Percentiles rank a stretch among this genome's conserved stretches.
These are phyloP conservation scores for Agroathelia rolfsii DNA, from an alignment of 1,284 basidiomycete genomes.

Conservation along the genomic window DNA sequence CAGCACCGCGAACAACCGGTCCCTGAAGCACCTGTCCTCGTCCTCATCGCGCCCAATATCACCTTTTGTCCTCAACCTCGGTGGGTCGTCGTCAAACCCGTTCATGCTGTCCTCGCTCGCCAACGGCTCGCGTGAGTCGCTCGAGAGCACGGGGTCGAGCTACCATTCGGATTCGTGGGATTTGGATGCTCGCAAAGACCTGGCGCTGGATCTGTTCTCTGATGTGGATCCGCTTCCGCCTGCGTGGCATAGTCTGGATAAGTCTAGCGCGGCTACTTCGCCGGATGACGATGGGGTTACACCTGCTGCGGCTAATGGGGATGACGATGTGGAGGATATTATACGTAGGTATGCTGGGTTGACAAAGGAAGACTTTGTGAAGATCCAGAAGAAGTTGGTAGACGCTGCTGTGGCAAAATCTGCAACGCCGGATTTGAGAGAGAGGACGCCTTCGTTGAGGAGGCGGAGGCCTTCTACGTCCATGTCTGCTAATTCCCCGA, in stretches of 20 bases:
- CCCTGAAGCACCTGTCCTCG: no score
- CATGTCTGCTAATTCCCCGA: constrained; percentile 60
- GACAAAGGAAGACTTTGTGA: constrained; percentile 54
- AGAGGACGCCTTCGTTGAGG: constrained; percentile 49
- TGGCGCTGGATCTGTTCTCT: constrained; percentile 39
- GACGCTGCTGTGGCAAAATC: constrained; percentile 46
- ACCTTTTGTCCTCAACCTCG: no score
- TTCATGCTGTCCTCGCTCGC: constrained; percentile 55
- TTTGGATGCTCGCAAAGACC: constrained; percentile 42
- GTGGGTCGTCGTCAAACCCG: constrained; percentile 32
- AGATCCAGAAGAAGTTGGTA: constrained; percentile 66
- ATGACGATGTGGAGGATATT: constrained; percentile 55
- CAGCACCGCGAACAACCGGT: no score
- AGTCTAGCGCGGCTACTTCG: constrained; percentile 36
- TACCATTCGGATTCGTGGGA: constrained; percentile 79
- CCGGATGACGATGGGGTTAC: no score
- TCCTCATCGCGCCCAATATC: no score
- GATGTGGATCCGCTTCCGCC: constrained; percentile 35
- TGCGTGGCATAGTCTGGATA: constrained; percentile 55
- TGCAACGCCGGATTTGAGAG: constrained; percentile 41
- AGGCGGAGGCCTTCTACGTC: constrained; percentile 70
- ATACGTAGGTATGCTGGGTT: constrained; percentile 55
- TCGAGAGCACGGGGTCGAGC: constrained; percentile 71
- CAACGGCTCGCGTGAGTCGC: constrained; percentile 67
- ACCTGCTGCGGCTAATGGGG: no score